These are phyloP conservation scores for Aspergillus sp. DNA, from an alignment of 2,329 filamentous ascomycete genomes.

Conservation along the genomic window DNA sequence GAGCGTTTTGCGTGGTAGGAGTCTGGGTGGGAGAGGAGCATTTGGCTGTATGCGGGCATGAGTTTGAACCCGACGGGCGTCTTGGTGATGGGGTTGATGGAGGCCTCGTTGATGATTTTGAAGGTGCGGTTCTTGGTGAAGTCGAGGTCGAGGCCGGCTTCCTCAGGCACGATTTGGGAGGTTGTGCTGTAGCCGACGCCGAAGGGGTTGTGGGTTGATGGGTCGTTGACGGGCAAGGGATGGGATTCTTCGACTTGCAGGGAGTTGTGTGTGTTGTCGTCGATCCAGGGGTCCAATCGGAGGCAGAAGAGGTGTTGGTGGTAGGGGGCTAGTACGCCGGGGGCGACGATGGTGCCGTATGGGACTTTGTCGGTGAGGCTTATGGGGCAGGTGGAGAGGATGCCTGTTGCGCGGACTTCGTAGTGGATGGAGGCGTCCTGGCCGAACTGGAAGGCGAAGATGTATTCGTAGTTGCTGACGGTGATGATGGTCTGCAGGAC, in stretches of 20 bases:
- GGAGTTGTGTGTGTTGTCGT: conserved; percentile 42
- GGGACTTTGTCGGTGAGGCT: conserved; percentile 32
- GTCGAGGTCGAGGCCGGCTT: conserved; percentile 45
- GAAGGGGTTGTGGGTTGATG: conserved; percentile 50
- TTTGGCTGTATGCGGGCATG: conserved; percentile 53
- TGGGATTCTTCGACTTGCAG: conserved; percentile 56
- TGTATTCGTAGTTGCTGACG: conserved; percentile 47
- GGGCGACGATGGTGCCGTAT: conserved; percentile 42
- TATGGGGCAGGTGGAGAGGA: conserved; percentile 40
- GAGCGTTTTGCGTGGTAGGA: conserved; percentile 51
- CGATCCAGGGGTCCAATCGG: conserved; percentile 44
- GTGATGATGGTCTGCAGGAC: conserved; percentile 44
- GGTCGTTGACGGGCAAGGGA: conserved; percentile 53
- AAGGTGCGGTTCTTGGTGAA: conserved; percentile 47
- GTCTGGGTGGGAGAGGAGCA: conserved; percentile 52
- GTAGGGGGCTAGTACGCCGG: conserved; percentile 44
- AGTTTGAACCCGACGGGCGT: conserved; percentile 57
- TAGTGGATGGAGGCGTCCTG: conserved; percentile 42
- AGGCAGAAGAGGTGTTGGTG: conserved; percentile 48
- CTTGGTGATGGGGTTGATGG: conserved; percentile 52
- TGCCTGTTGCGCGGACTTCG: conserved; percentile 49
- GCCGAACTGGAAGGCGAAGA: conserved; percentile 44
- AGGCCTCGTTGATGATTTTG: conserved; percentile 56
- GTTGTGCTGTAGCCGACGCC: conserved; percentile 50
- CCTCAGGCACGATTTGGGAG: conserved; percentile 42